Base-by-base conservation (phyloP, 495 filamentous ascomycete genomes). In the Xylaria flabelliformis region DNA sequence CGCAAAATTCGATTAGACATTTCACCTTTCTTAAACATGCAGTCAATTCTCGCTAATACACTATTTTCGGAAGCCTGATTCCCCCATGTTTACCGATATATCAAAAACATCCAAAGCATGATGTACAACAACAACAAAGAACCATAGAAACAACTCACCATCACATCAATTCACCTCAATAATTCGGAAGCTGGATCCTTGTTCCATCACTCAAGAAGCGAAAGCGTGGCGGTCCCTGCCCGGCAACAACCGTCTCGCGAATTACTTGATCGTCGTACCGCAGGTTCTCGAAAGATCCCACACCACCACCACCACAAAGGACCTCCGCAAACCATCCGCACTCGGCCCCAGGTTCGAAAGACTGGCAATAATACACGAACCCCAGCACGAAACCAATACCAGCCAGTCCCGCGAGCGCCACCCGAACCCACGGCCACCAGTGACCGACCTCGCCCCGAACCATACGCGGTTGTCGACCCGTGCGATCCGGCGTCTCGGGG, bases 61-160 rank as follows among this genome's bases (percentile, higher is more conserved):
- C 32, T 61, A 36, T n/a, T 39, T 39, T n/a, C 29, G 9, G 15
- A n/a, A 8, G 34, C 58, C 10, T 32, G 2, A 21, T 59, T 15
- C 34, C 9, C 17, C 29, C n/a, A 64, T 44, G 17, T 44, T 24
- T 44, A 64, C 36, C 61, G 17, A 15, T 24, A 44, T 29, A 29
- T 1, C 21, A 21, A n/a, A 21, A 3, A 2, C 58, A 19, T 5
- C 32, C 7, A 61, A 19, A 39, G 8, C 21, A 61, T 56, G 13
- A 56, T 8, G 17, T 29, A 55, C 3, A 56, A 56, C 53, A 56
- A 56, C 53, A 56, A 56, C 53, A 56, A 56, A 56, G 53, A 56
- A 55, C 2, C 2, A 29, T 29, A 29, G 26, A 39, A 39, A 32
- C 7, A 4, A 56, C 51, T 29, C 51, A 56, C 24, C 21, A 9